Percentiles rank a stretch among this genome's conserved stretches.
Conservation (phyloP, 2,329 filamentous ascomycete genomes). For the Madurella fahalii region DNA sequence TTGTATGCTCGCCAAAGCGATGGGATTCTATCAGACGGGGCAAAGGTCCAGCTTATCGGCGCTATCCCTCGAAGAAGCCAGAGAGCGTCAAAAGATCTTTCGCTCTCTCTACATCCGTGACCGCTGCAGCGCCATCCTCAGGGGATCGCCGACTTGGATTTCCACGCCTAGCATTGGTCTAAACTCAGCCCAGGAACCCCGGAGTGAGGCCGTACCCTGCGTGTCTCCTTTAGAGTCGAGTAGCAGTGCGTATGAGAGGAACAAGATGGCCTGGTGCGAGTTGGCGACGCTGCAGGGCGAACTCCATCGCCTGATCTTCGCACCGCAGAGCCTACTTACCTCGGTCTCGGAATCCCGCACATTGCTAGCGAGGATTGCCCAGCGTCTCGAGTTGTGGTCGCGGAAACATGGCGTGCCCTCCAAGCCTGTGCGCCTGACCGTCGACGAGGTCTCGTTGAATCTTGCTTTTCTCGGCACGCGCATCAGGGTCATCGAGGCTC, state of each 20-base stretch:
- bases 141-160: not conserved
- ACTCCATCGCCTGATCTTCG: not conserved
- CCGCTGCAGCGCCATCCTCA: not conserved
- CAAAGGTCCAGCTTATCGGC: not conserved
- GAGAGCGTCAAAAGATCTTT: not conserved
- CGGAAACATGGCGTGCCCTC: not conserved
- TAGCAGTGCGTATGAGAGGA: not conserved
- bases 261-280: not conserved
- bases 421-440: not conserved
- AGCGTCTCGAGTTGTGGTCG: not conserved
- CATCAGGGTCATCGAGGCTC: not conserved
- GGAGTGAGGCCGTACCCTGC: too few relatives aligned
- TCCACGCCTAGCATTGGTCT: not conserved
- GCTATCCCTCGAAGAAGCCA: not conserved
- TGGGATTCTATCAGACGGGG: not conserved
- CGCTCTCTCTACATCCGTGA: not conserved
- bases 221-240: not conserved
- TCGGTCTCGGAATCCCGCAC: not conserved
- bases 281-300: not conserved
- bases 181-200: not conserved
- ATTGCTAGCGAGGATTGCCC: not conserved
- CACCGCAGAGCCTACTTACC: not conserved
- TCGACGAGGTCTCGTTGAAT: not conserved
- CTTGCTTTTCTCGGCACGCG: slow-evolving; percentile 1
- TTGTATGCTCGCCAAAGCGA: not conserved